These are phyloP conservation scores for Silene vulgaris DNA, from an alignment of 179 eudicot genomes.

Conservation along the genomic window DNA sequence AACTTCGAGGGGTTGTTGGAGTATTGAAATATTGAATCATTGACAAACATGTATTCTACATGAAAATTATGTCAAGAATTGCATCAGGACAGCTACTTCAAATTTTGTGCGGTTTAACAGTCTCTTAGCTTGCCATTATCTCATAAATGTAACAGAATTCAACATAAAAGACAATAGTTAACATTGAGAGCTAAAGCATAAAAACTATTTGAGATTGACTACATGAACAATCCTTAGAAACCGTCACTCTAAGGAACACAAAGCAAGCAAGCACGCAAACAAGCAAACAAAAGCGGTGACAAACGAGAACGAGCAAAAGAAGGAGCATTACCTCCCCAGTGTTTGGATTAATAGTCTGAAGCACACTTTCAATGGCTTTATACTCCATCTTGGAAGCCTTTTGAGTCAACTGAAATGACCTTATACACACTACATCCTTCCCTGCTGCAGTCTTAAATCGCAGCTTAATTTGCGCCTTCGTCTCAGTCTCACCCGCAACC, in stretches of 20 bases:
- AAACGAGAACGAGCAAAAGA: not conserved
- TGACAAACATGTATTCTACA: too few relatives aligned
- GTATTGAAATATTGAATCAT: too few relatives aligned
- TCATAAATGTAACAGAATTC: not conserved
- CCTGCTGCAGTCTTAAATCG: constrained; percentile 93
- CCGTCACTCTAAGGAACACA: not conserved
- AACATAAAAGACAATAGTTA: not conserved
- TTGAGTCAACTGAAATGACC: constrained; percentile 92
- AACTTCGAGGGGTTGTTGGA: not conserved
- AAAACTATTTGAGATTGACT: not conserved
- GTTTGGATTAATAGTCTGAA: constrained; percentile 93
- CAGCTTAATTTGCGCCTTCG: constrained; percentile 91
- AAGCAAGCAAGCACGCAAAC: not conserved
- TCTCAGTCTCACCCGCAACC: constrained; percentile 98
- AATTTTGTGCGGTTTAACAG: not conserved
- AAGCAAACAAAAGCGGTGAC: not conserved
- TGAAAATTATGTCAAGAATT: too few relatives aligned
- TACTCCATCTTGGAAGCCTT: constrained; percentile 94
- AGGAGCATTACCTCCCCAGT: constrained; percentile 69
- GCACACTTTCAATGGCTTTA: constrained; percentile 93
- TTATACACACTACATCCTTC: constrained; percentile 91
- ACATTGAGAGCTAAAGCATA: not conserved
- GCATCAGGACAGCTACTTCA: too few relatives aligned
- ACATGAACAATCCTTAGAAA: not conserved
- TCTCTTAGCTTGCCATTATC: not conserved